Base-by-base conservation (phyloP, 2,329 filamentous ascomycete species). In the Aquanectria penicillioides region DNA sequence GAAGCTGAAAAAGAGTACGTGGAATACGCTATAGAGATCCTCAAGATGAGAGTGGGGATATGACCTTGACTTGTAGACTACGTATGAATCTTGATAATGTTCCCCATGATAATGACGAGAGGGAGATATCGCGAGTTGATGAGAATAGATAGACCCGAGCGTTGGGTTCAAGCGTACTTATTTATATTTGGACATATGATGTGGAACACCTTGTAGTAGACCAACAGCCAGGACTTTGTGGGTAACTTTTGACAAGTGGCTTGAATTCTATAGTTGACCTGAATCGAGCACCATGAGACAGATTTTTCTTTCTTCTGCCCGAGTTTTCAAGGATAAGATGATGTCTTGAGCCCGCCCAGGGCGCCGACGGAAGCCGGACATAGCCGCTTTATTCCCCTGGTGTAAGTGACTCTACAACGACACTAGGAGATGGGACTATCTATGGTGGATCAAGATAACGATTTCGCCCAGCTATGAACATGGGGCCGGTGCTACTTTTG, bases 21-120 rank as follows among this genome's bases (percentile, higher is more conserved):
- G 47, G 55, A 29, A 40, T 41, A 47, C 34, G 41, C 31, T 15
- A 47, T 52, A 34, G 34, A 48, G 17, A 46, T 33, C 34, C 25
- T 44, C 10, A 26, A 51, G 40, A 47, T 28, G 38, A 41, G 15
- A 28, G 34, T 38, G 33, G 40, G 49, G 41, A 38, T 36, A 53
- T 40, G 48, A 48, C 37, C 18, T 22, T 43, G 40, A 41, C 41
- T 28, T 52, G 38, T 44, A 52, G 48, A 52, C 17, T 36, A 58
- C 34, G 40, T 46, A 52, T 40, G 55, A 57, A 48, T 58, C 26
- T 28, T 47, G 48, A 51, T 58, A 40, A 58, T 57, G 41, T 58
- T 52, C 34, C 43, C 25, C 36, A 48, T 48, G 47, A 57, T 37
- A 46, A 44, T 36, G 20, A 47, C 22, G 44, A 31, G 28, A 23